Base-by-base conservation (phyloP, 2,329 filamentous ascomycete species). In the Colletotrichum sp. region DNA sequence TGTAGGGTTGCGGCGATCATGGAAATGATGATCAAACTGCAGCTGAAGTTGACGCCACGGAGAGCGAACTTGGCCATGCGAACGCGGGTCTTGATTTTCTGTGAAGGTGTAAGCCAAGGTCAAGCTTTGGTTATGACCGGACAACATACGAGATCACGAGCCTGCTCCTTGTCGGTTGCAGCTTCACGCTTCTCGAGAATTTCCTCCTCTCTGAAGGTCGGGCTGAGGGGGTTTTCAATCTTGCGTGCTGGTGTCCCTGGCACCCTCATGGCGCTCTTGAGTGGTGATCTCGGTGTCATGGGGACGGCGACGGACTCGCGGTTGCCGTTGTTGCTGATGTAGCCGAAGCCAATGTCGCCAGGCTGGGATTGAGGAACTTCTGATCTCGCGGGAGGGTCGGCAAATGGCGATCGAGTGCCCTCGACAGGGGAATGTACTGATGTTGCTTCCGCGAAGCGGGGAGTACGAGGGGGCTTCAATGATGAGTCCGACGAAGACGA, bases 31-130 rank as follows among this genome's bases (percentile, higher is more conserved):
- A 99, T 98, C 74, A 98, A 89, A 83, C 94, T 96, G 88, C 97
- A 99, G 84, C 95, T 95, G 84, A 99, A 98, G 89, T 96, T 98
- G 85, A 98, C 94, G 70, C 95, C 93, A 77, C 97, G 93, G n/a
- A 99, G 92, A 76, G 98, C 91, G 79, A 98, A 93, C 87, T 99
- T 99, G 78, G 96, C 97, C 84, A 98, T 89, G 61, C 97, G 92
- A 38, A 98, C 96, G 78, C 95, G 92, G 43, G 93, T 93, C 87
- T 98, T 98, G 83, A 98, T 91, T 93, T 94, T 97, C 96, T 98
- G 81, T 61, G 55, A 68, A 7, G 4, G 6, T 78, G 78, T 84
- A 78, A 82, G 78, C 80, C 9, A 18, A 43, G 4, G 12, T 12
- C 15, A 24, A 11, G 7, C 1, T 33, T 24, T 12, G 9, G 13